Evolutionary conservation across 352 stramenopile genomes (phyloP).

Genomic region (Albugo candida): DNA sequence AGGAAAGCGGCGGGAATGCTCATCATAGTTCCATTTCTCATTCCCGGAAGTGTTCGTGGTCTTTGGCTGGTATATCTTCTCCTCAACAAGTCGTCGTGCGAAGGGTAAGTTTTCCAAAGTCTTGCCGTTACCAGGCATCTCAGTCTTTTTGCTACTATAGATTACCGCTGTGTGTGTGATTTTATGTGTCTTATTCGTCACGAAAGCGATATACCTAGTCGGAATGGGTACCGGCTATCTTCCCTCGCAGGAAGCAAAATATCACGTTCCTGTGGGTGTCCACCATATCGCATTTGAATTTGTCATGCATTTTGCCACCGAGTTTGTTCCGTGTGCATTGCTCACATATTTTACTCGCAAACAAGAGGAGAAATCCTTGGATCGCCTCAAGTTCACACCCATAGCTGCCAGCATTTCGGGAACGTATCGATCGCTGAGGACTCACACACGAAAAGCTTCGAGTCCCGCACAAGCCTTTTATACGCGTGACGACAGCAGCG

Average conservation of each 20-base stretch:
- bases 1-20: no score
- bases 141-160: slow-evolving; percentile 9
- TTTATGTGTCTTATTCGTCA: slow-evolving; percentile 41
- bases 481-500: no score
- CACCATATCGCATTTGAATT: slow-evolving; percentile 60
- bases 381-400: no score
- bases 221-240: slow-evolving; percentile 43
- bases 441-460: no score
- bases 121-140: slow-evolving; percentile 1
- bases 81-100: slow-evolving; percentile 44
- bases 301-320: slow-evolving; percentile 39
- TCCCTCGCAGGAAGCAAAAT: slow-evolving; percentile 37
- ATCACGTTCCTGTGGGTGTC: slow-evolving; percentile 33
- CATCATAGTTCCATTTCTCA: no score
- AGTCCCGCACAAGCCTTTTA: no score
- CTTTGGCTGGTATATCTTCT: slow-evolving; percentile 4
- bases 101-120: slow-evolving; percentile 16
- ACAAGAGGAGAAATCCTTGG: background rate
- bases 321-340: slow-evolving; percentile 48
- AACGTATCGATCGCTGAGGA: no score
- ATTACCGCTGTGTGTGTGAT: slow-evolving; percentile 60
- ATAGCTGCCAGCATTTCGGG: no score
- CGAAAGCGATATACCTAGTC: slow-evolving; percentile 45
- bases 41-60: no score
- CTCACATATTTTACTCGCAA: slow-evolving; percentile 41